Evolutionary conservation across 495 filamentous ascomycete species (phyloP).

Genomic region (Xylaria cubensis): DNA sequence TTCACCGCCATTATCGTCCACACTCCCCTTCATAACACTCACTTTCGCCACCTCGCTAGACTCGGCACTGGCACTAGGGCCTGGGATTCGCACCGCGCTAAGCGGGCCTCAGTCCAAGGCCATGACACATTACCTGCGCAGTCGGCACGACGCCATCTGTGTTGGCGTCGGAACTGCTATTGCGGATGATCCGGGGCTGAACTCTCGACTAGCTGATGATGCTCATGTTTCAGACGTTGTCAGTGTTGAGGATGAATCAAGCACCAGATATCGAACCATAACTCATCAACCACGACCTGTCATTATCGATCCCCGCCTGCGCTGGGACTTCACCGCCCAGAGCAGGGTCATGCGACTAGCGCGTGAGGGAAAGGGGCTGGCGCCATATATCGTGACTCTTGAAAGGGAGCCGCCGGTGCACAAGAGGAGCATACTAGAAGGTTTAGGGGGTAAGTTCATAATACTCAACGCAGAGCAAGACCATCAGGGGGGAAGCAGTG

Average conservation of each 20-base stretch:
- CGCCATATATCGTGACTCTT: conserved; percentile 71
- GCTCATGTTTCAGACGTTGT: conserved; percentile 35
- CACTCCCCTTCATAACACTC: conserved; percentile 62
- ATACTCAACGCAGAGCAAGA: conserved; percentile 18
- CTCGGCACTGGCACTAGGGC: conserved; percentile 73
- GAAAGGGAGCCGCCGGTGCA: conserved; percentile 31
- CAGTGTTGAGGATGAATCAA: conserved; percentile 36
- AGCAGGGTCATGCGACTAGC: conserved; percentile 71
- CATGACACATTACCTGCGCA: conserved; percentile 90
- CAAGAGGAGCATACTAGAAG: conserved; percentile 40
- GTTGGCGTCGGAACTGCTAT: conserved; percentile 84
- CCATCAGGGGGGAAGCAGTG: not conserved
- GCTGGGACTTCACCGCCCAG: conserved; percentile 68
- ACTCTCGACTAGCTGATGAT: conserved; percentile 65
- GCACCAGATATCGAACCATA: conserved; percentile 11
- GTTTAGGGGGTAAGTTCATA: conserved; percentile 50
- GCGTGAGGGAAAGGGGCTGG: conserved; percentile 69
- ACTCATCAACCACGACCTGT: conserved; percentile 75
- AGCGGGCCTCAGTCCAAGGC: conserved; percentile 83
- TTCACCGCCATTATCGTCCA: conserved; percentile 19
- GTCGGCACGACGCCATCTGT: conserved; percentile 81
- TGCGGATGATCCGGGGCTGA: conserved; percentile 84
- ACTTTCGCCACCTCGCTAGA: conserved; percentile 94
- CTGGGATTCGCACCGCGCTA: conserved; percentile 76
- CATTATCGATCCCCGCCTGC: conserved; percentile 73